Conservation (phyloP, 441 rosid species). For the Melianthus villosus region DNA sequence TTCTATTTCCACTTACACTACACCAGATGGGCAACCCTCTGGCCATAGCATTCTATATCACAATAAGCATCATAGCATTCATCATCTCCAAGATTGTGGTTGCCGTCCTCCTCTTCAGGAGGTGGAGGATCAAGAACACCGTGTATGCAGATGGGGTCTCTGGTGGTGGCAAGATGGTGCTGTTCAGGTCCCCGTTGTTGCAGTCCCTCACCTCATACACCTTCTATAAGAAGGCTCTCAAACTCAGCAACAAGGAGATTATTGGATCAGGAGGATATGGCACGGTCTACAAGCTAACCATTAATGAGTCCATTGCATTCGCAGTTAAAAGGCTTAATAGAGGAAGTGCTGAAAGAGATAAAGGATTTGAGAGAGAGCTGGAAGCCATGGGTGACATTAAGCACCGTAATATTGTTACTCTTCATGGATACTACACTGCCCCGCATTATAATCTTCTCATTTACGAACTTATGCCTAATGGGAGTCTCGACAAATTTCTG, state of each 20-base stretch:
- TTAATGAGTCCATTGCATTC: conserved; percentile 34
- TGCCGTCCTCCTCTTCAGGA: conserved; percentile 41
- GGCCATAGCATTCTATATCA: conserved; percentile 33
- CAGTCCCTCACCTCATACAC: conserved; percentile 35
- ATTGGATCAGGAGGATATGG: conserved; percentile 74
- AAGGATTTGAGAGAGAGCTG: conserved; percentile 64
- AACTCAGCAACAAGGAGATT: conserved; percentile 54
- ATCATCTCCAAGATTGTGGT: conserved; percentile 44
- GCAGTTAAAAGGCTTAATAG: conserved; percentile 68
- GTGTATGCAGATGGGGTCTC: conserved; percentile 27
- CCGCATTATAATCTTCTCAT: conserved; percentile 60
- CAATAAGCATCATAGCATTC: conserved; percentile 41
- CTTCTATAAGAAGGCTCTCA: conserved; percentile 43
- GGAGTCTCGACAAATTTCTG: conserved; percentile 46
- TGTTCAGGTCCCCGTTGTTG: conserved; percentile 44
- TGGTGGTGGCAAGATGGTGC: conserved; percentile 75
- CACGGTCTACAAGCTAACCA: conserved; percentile 46
- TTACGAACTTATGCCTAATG: conserved; percentile 79
- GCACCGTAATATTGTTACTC: conserved; percentile 68
- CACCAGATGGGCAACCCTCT: conserved; percentile 32
- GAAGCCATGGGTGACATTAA: conserved; percentile 78
- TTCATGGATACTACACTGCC: conserved; percentile 55
- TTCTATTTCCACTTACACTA: no score
- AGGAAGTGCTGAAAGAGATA: conserved; percentile 52
- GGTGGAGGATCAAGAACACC: conserved; percentile 43